phyloP scores from a whole-genome alignment of 177 flowering plant genomes.

The Vitis hybrid region DNA sequence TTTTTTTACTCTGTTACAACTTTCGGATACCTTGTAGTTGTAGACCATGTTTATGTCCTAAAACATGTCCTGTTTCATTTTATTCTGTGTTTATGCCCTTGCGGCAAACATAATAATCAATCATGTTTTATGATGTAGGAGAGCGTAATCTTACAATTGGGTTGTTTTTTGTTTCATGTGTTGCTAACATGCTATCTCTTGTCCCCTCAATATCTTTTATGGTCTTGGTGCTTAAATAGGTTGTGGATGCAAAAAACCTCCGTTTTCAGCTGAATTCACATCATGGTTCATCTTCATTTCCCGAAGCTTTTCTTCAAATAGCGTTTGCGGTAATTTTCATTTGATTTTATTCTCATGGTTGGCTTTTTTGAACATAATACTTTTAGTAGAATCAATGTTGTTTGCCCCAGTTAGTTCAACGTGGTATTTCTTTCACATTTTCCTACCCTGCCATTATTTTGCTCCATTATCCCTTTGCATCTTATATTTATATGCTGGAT shows the following conservation, averaged over 20 bases:
- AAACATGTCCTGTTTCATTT: neutral
- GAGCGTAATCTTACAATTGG: neutral
- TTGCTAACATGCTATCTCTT: neutral
- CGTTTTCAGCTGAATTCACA: slow-evolving; percentile 58
- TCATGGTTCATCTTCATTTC: slow-evolving; percentile 63
- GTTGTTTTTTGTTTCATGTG: neutral
- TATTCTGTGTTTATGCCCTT: neutral
- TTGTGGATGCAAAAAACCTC: slow-evolving; percentile 94
- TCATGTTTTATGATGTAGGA: neutral
- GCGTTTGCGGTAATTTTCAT: slow-evolving; percentile 78
- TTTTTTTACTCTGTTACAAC: neutral
- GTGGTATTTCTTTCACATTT: neutral
- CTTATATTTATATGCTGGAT: neutral
- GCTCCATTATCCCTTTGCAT: neutral
- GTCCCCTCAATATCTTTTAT: neutral
- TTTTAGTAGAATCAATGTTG: neutral
- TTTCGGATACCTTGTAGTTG: neutral
- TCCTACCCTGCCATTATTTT: neutral
- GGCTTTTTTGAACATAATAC: neutral
- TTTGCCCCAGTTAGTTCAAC: neutral
- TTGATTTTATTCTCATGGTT: neutral
- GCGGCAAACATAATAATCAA: neutral
- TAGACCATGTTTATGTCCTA: neutral
- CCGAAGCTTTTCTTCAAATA: slow-evolving; percentile 90
- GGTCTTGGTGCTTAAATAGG: slow-evolving; percentile 39